Conservation (phyloP, 192 early-diverging fungal species). For the Podila epigama region DNA sequence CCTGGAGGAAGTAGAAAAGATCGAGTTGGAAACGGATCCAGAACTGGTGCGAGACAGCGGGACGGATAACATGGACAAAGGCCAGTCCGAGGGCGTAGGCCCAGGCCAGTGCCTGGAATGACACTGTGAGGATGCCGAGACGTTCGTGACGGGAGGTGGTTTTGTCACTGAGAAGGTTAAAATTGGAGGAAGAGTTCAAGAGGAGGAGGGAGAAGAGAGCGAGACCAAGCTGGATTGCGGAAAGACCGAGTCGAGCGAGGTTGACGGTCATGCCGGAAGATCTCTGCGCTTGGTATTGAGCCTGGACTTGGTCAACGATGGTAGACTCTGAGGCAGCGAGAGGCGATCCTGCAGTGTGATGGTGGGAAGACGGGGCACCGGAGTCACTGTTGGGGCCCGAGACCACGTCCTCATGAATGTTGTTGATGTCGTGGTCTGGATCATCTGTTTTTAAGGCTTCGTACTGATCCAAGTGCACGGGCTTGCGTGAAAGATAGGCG, state of each 20-base stretch:
- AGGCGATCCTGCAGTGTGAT: no score
- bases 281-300: conserved; percentile 14
- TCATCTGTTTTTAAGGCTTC: neutral
- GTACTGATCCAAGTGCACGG: conserved; percentile 41
- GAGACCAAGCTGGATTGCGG: conserved; percentile 20
- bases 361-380: no score
- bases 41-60: conserved; percentile 7
- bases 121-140: neutral
- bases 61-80: conserved; percentile 13
- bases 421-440: no score
- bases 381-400: no score
- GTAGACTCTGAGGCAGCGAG: neutral
- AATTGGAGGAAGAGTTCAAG: neutral
- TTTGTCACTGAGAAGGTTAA: neutral
- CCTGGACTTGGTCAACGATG: conserved; percentile 3
- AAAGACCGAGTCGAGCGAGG: conserved; percentile 15
- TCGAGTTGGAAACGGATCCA: conserved; percentile 36
- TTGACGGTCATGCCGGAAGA: conserved; percentile 10
- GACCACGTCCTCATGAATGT: no score
- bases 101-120: conserved; percentile 6
- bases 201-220: conserved; percentile 3
- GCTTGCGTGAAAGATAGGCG: conserved; percentile 31
- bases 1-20: conserved; percentile 9
- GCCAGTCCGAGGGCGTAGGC: conserved; percentile 18
- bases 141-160: neutral